Percentiles rank a stretch among this genome's conserved stretches.
phyloP scores from a whole-genome alignment of 1,139 yeast species.

The Yamadazyma atlantica region DNA sequence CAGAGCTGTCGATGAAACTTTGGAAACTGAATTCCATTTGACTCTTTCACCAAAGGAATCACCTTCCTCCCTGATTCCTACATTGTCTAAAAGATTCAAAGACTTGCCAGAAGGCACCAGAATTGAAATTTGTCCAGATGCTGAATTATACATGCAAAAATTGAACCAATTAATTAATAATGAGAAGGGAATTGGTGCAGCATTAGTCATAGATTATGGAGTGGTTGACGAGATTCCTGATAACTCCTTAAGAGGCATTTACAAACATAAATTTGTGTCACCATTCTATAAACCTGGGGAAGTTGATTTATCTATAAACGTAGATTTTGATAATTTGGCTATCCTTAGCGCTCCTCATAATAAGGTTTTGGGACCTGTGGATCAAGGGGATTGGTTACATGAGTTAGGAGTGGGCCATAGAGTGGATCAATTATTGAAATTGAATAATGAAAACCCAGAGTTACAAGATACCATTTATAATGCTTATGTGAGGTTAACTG shows the following conservation, averaged over 20 bases:
- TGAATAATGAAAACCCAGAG: constrained; percentile 27
- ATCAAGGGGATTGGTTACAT: constrained; percentile 82
- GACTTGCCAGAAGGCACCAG: constrained; percentile 55
- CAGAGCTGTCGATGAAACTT: constrained; percentile 8
- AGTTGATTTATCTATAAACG: constrained; percentile 82
- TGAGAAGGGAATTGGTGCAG: constrained; percentile 53
- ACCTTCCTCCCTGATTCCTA: constrained; percentile 62
- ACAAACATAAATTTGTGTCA: constrained; percentile 71
- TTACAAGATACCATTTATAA: constrained; percentile 49
- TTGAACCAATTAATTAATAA: constrained; percentile 44
- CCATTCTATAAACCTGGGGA: constrained; percentile 77
- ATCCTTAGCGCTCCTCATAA: constrained; percentile 20
- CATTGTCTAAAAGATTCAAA: constrained; percentile 50
- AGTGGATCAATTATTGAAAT: constrained; percentile 51
- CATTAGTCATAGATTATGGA: constrained; percentile 78
- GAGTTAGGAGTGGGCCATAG: constrained; percentile 75
- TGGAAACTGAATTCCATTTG: constrained; percentile 54
- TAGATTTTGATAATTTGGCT: constrained; percentile 66
- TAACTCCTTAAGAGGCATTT: constrained; percentile 72
- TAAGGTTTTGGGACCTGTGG: constrained; percentile 56
- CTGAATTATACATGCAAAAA: constrained; percentile 52
- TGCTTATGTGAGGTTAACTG: constrained; percentile 66
- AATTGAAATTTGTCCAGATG: constrained; percentile 76
- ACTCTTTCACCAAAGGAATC: constrained; percentile 62
- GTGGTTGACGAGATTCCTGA: constrained; percentile 60